These are phyloP conservation scores for Hanseniaspora lindneri DNA, from an alignment of 805 yeast species.

Conservation along the genomic window DNA sequence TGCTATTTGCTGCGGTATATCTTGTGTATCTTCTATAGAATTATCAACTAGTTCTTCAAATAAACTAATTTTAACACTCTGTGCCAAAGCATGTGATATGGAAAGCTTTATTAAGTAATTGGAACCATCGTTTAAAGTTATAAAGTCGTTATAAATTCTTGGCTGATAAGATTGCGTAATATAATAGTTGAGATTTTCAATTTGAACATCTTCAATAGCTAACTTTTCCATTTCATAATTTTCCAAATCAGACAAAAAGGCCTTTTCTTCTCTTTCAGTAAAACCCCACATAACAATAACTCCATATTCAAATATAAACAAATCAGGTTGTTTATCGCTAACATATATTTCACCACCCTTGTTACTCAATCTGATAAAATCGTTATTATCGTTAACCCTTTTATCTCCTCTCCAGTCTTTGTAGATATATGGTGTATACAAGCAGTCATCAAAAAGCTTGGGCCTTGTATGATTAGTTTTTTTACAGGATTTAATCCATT, in stretches of 20 bases:
- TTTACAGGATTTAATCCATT: slow-evolving; percentile 75
- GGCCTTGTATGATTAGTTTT: slow-evolving; percentile 68
- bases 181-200: slow-evolving; percentile 90
- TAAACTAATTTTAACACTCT: slow-evolving; percentile 84
- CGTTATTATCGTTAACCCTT: slow-evolving; percentile 31
- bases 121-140: slow-evolving; percentile 75
- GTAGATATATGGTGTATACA: slow-evolving; percentile 78
- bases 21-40: slow-evolving; percentile 94
- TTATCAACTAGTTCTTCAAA: slow-evolving; percentile 94
- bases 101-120: slow-evolving; percentile 88
- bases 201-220: slow-evolving; percentile 77
- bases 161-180: slow-evolving; percentile 92
- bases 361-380: slow-evolving; percentile 64
- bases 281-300: slow-evolving; percentile 98
- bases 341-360: slow-evolving; percentile 93
- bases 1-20: slow-evolving; percentile 92
- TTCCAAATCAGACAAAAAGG: slow-evolving; percentile 75
- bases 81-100: slow-evolving; percentile 91
- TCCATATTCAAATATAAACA: slow-evolving; percentile 89
- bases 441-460: slow-evolving; percentile 83
- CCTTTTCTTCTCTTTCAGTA: slow-evolving; percentile 65
- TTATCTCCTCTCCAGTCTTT: slow-evolving; percentile 62
- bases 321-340: slow-evolving; percentile 62
- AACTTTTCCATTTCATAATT: slow-evolving; percentile 84
- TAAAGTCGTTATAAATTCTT: slow-evolving; percentile 87